These are phyloP conservation scores for Colletotrichum truncatum DNA, from an alignment of 2,329 filamentous ascomycete genomes.

Conservation along the genomic window DNA sequence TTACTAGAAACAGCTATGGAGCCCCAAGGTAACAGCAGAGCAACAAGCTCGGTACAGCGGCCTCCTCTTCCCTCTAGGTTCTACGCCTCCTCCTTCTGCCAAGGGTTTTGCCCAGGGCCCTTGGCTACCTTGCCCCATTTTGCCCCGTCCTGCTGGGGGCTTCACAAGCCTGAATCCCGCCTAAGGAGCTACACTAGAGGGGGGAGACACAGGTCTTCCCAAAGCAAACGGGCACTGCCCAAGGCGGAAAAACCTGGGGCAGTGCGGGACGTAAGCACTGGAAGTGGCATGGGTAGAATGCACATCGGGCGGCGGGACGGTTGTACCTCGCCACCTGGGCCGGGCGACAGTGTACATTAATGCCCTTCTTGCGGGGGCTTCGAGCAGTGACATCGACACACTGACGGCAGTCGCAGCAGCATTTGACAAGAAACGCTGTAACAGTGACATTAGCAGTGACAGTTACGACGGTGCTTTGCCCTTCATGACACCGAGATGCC, in stretches of 20 bases:
- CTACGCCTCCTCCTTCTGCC: neutral
- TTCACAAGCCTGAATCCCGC: neutral
- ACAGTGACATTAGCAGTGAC: neutral
- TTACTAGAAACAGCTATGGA: neutral
- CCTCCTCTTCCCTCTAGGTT: neutral
- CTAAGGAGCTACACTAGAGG: neutral
- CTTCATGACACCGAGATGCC: neutral
- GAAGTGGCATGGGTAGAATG: neutral
- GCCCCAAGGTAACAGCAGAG: neutral
- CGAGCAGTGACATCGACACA: neutral
- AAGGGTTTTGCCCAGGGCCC: neutral
- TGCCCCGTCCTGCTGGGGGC: neutral
- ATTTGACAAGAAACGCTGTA: too few relatives aligned
- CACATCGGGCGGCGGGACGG: neutral
- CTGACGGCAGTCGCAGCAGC: neutral
- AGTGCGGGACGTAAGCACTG: neutral
- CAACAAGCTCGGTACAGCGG: neutral
- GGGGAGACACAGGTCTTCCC: too few relatives aligned
- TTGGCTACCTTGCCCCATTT: neutral
- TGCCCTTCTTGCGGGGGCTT: too few relatives aligned
- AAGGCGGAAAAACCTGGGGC: constrained; percentile 13
- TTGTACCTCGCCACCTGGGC: neutral
- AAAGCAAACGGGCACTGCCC: too few relatives aligned
- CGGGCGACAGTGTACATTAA: neutral
- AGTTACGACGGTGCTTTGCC: neutral